Percentiles rank a stretch among this genome's conserved stretches.
Conservation (phyloP, 2,329 filamentous ascomycete species). For the Colletotrichum truncatum region DNA sequence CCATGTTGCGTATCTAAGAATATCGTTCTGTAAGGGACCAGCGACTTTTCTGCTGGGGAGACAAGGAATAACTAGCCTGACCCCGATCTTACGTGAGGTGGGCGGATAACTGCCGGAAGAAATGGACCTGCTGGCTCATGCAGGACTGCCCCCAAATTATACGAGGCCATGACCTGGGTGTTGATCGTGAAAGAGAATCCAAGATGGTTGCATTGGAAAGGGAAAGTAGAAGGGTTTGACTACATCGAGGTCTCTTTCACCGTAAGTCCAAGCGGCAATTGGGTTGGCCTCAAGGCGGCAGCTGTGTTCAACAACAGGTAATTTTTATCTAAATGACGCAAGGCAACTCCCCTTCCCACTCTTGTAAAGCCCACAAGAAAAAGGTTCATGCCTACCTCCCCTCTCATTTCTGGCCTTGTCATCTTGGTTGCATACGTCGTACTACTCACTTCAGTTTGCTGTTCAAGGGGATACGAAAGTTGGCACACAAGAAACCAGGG, state of each 20-base stretch:
- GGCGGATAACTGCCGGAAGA: slow-evolving; percentile 19
- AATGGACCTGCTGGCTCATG: slow-evolving; percentile 20
- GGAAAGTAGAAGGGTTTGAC: neutral
- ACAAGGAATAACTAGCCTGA: slow-evolving; percentile 14
- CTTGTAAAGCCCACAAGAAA: neutral
- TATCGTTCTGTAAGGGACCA: neutral
- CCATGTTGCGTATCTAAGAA: slow-evolving; percentile 21
- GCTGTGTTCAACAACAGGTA: neutral
- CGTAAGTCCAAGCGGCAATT: neutral
- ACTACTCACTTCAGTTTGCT: neutral
- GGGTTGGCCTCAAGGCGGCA: neutral
- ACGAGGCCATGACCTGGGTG: neutral
- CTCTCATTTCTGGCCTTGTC: no score
- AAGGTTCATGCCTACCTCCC: no score
- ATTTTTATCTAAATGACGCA: neutral
- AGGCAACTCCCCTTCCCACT: neutral
- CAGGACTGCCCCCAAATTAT: slow-evolving; percentile 9
- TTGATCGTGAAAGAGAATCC: neutral
- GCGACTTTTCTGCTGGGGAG: neutral
- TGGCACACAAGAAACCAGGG: neutral
- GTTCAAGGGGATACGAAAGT: neutral
- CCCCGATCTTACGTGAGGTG: slow-evolving; percentile 22
- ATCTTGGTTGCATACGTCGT: no score
- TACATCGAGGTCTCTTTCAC: neutral
- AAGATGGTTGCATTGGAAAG: neutral